Evolutionary conservation across 2,329 filamentous ascomycete species (phyloP).

Genomic region (Cryoendolithus antarcticus): DNA sequence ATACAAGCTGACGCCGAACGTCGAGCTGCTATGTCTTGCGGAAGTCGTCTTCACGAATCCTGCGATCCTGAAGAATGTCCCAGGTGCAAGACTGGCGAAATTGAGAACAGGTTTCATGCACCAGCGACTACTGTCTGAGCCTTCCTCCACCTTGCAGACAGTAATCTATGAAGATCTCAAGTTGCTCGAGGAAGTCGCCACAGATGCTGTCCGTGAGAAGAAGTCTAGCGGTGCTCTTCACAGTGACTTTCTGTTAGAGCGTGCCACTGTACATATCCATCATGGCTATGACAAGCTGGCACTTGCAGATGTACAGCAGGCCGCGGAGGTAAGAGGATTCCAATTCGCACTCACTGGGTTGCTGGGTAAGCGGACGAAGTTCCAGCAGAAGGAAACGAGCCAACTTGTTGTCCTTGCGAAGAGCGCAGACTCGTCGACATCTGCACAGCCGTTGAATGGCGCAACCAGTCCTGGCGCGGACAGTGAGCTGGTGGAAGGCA

Average conservation of each 20-base stretch:
- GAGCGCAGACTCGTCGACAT: constrained; percentile 39
- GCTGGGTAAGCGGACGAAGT: constrained; percentile 73
- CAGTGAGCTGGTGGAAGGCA: background rate
- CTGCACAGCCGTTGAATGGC: background rate
- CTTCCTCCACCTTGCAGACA: constrained; percentile 47
- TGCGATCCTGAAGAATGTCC: constrained; percentile 32
- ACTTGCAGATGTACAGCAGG: constrained; percentile 54
- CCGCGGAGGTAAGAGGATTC: constrained; percentile 56
- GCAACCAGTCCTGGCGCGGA: background rate
- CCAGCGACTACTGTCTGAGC: constrained; percentile 54
- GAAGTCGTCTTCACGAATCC: constrained; percentile 44
- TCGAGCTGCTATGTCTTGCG: constrained; percentile 74
- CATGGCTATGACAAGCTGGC: constrained; percentile 72
- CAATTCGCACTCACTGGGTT: constrained; percentile 74
- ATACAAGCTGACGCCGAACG: constrained; percentile 69
- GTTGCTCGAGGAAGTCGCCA: constrained; percentile 17
- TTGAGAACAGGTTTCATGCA: constrained; percentile 64
- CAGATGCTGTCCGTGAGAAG: background rate
- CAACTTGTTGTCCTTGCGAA: constrained; percentile 85
- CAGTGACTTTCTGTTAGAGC: constrained; percentile 61
- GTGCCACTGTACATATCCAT: constrained; percentile 70
- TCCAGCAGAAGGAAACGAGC: constrained; percentile 66
- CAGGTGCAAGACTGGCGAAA: constrained; percentile 46
- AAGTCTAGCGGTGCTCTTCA: constrained; percentile 14
- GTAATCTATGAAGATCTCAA: constrained; percentile 48